Conservation (phyloP, 2,329 filamentous ascomycete species). For the Aureobasidium pullulans region DNA sequence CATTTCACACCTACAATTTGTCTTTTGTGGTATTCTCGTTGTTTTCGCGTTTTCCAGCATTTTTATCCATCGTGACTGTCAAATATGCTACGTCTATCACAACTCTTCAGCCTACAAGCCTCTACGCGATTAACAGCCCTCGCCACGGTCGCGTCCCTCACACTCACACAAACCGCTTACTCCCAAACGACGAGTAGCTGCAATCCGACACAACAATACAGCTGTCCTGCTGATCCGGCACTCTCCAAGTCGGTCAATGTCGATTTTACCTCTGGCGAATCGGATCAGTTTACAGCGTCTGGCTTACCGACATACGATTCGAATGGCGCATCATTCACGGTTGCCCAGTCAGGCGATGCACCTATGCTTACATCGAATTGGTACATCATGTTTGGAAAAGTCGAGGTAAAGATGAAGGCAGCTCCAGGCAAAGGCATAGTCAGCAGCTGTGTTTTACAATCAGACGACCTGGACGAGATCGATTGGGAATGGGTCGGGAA, state of each 20-base stretch:
- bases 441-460: slow-evolving; percentile 83
- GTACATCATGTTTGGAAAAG: slow-evolving; percentile 98
- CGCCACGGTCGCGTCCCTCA: slow-evolving; percentile 29
- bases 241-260: slow-evolving; percentile 75
- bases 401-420: slow-evolving; percentile 77
- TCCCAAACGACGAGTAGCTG: slow-evolving; percentile 51
- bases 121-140: slow-evolving; percentile 31
- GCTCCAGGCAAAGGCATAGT: slow-evolving; percentile 88
- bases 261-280: slow-evolving; percentile 72
- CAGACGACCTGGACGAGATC: slow-evolving; percentile 89
- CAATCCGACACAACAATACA: slow-evolving; percentile 47
- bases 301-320: slow-evolving; percentile 65
- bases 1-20: background rate
- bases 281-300: slow-evolving; percentile 68
- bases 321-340: slow-evolving; percentile 75
- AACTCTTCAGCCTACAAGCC: background rate
- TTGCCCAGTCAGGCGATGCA: slow-evolving; percentile 69
- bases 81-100: slow-evolving; percentile 3
- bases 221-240: slow-evolving; percentile 69
- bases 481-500: slow-evolving; percentile 94
- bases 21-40: slow-evolving; percentile 2
- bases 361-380: slow-evolving; percentile 84
- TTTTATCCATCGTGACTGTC: background rate
- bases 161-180: slow-evolving; percentile 32
- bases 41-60: slow-evolving; percentile 1